These are phyloP conservation scores for Hyphopichia wangnamkhiaoensis DNA, from an alignment of 1,139 yeast species.

Conservation along the genomic window DNA sequence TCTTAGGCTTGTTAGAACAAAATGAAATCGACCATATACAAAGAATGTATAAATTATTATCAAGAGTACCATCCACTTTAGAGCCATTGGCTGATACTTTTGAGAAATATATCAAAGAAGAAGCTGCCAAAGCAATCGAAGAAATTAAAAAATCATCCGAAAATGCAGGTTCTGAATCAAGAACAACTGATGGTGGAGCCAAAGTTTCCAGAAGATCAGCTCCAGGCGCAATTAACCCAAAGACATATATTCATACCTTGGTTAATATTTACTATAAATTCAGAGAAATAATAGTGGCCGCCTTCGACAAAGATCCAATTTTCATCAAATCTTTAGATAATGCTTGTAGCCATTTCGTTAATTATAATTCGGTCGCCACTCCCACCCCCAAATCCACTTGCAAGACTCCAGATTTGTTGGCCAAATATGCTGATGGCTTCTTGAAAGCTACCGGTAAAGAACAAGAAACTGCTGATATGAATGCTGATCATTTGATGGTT, in stretches of 20 bases:
- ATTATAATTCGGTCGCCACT: slow-evolving; percentile 77
- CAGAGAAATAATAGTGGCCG: slow-evolving; percentile 62
- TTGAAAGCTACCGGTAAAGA: slow-evolving; percentile 76
- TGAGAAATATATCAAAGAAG: slow-evolving; percentile 70
- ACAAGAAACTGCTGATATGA: slow-evolving; percentile 70
- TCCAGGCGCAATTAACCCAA: slow-evolving; percentile 59
- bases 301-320: slow-evolving; percentile 75
- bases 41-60: slow-evolving; percentile 74
- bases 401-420: slow-evolving; percentile 87
- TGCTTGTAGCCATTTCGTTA: slow-evolving; percentile 85
- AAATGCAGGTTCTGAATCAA: slow-evolving; percentile 22
- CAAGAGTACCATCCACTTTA: slow-evolving; percentile 72
- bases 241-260: slow-evolving; percentile 75
- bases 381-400: slow-evolving; percentile 52
- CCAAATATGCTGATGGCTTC: slow-evolving; percentile 83
- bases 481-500: slow-evolving; percentile 80
- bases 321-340: slow-evolving; percentile 87
- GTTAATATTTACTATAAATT: slow-evolving; percentile 69
- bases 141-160: slow-evolving; percentile 56
- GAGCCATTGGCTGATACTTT: slow-evolving; percentile 76
- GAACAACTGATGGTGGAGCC: slow-evolving; percentile 12
- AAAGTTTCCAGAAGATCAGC: slow-evolving; percentile 24
- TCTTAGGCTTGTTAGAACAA: slow-evolving; percentile 69
- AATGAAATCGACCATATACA: slow-evolving; percentile 76
- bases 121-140: slow-evolving; percentile 70